A percentile compares a stretch with the other conserved stretches of the same genome.
Evolutionary conservation across 1,284 basidiomycete genomes (phyloP).

Genomic region (Wolfiporia cocos): DNA sequence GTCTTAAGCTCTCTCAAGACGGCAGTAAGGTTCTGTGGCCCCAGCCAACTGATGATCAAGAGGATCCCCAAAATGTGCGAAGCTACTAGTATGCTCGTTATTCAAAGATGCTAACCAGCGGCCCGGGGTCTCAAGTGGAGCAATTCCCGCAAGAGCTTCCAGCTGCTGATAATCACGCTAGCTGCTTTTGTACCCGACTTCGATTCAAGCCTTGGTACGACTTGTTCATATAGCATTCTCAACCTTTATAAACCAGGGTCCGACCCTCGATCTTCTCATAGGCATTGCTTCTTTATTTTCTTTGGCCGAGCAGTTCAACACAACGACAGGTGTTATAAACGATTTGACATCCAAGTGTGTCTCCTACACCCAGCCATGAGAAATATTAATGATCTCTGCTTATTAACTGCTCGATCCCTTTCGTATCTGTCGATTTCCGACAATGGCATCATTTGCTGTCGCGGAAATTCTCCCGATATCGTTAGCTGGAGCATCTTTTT

Average conservation of each 20-base stretch:
- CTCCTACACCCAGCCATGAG: too few relatives aligned
- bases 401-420: constrained; percentile 1
- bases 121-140: not conserved
- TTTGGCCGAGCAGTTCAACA: constrained; percentile 51
- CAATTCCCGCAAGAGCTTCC: constrained; percentile 36
- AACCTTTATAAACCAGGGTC: too few relatives aligned
- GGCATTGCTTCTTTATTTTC: constrained; percentile 57
- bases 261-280: constrained; percentile 14
- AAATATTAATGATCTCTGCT: not conserved
- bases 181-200: constrained; percentile 68
- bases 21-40: constrained; percentile 51
- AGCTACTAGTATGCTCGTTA: not conserved
- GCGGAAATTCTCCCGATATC: not conserved
- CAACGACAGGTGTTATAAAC: constrained; percentile 55
- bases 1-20: constrained; percentile 41
- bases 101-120: too few relatives aligned
- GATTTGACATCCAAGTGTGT: constrained; percentile 56
- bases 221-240: not conserved
- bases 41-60: constrained; percentile 56
- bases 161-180: constrained; percentile 53
- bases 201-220: constrained; percentile 56
- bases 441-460: not conserved
- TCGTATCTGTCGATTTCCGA: not conserved
- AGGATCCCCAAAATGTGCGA: constrained; percentile 63
- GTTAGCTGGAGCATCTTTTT: constrained; percentile 64